Conservation (phyloP, 177 flowering plant species). For the Telopea speciosissima region DNA sequence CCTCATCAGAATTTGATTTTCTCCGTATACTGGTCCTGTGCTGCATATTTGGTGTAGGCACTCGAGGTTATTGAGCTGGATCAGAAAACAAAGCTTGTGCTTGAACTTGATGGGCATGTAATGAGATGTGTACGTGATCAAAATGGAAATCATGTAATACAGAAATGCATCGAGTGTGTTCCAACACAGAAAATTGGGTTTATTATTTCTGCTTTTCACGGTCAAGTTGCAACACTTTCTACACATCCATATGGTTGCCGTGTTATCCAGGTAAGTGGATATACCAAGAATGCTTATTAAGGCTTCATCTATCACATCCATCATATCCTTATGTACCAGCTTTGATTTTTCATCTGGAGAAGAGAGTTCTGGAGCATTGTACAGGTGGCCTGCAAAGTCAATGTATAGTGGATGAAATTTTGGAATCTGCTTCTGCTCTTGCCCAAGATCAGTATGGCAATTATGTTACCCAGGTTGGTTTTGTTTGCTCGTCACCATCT, state of each 20-base stretch:
- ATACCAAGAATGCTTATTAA: not conserved
- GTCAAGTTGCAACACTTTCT: constrained; percentile 79
- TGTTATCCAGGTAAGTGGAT: constrained; percentile 71
- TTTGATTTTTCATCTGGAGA: constrained; percentile 6
- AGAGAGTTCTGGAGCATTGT: constrained; percentile 92
- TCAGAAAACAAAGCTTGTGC: constrained; percentile 67
- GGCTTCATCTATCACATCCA: not conserved
- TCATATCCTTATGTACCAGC: constrained; percentile 5
- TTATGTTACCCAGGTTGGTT: constrained; percentile 85
- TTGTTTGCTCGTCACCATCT: not conserved
- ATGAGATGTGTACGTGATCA: constrained; percentile 89
- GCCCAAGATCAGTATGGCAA: constrained; percentile 98
- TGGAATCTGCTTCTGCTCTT: constrained; percentile 59
- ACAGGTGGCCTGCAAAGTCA: constrained; percentile 51
- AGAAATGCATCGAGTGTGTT: constrained; percentile 82
- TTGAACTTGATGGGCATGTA: constrained; percentile 87
- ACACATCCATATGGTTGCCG: constrained; percentile 98
- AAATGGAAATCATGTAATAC: constrained; percentile 95
- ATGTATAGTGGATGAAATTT: constrained; percentile 76
- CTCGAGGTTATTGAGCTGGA: constrained; percentile 89
- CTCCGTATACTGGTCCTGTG: not conserved
- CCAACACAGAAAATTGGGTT: constrained; percentile 67
- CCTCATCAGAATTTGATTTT: not conserved
- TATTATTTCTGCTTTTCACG: constrained; percentile 65
- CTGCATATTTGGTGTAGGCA: constrained; percentile 40